phyloP scores from a whole-genome alignment of 1,139 yeast species.

The Candida neerlandica region DNA sequence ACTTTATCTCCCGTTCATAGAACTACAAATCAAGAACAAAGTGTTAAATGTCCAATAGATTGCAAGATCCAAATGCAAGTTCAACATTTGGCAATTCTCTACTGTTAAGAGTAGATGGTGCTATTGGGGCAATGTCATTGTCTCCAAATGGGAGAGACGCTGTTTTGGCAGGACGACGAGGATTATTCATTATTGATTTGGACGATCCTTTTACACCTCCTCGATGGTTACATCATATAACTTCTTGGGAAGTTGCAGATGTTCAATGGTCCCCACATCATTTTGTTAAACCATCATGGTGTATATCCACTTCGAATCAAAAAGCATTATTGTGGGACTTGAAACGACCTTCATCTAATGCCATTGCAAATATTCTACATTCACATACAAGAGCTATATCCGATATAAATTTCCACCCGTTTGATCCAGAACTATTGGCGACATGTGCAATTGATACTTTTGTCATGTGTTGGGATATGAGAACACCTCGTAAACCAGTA shows the following conservation, averaged over 20 bases:
- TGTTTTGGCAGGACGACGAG: conserved; percentile 87
- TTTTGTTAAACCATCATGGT: conserved; percentile 81
- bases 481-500: conserved; percentile 73
- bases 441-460: conserved; percentile 92
- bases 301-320: conserved; percentile 91
- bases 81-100: conserved; percentile 77
- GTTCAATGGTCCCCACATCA: conserved; percentile 97
- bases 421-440: conserved; percentile 84
- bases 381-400: conserved; percentile 92
- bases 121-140: conserved; percentile 90
- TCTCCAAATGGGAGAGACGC: conserved; percentile 94
- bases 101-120: conserved; percentile 86
- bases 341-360: conserved; percentile 70
- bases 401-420: conserved; percentile 90
- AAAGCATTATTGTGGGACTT: conserved; percentile 95
- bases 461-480: conserved; percentile 87
- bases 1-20: neutral
- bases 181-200: conserved; percentile 84
- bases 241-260: conserved; percentile 98
- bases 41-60: conserved; percentile 11
- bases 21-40: neutral
- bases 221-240: conserved; percentile 85
- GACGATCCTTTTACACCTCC: conserved; percentile 97
- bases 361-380: conserved; percentile 85
- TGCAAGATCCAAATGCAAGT: conserved; percentile 35